A percentile compares a stretch with the other conserved stretches of the same genome.
Conservation (phyloP, 306 rosid genomes). For the Potentilla sterilis region DNA sequence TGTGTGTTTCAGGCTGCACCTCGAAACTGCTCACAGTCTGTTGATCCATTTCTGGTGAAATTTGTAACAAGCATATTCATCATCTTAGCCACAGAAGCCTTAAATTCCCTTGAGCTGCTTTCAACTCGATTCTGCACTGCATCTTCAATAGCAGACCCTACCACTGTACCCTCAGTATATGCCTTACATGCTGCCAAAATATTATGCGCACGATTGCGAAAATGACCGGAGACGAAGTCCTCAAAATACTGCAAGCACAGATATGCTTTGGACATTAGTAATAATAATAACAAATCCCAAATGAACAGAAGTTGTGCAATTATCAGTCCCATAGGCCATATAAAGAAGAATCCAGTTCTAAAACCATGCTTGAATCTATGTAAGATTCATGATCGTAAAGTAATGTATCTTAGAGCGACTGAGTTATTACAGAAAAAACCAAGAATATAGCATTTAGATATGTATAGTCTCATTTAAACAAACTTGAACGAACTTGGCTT, state of each 20-base stretch:
- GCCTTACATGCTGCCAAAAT: conserved; percentile 62
- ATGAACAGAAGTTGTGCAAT: neutral
- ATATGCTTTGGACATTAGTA: neutral
- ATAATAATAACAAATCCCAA: neutral
- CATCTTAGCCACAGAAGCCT: conserved; percentile 45
- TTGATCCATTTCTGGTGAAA: conserved; percentile 66
- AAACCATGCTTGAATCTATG: neutral
- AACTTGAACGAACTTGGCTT: neutral
- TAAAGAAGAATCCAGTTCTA: neutral
- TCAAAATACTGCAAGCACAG: conserved; percentile 64
- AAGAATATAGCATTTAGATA: neutral
- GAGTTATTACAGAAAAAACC: neutral
- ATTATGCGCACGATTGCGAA: conserved; percentile 38
- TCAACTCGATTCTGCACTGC: conserved; percentile 1
- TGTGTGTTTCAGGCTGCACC: conserved; percentile 22
- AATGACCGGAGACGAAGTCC: conserved; percentile 60
- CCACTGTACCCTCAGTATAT: conserved; percentile 54
- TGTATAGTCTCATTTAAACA: no score
- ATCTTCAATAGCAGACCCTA: conserved; percentile 43
- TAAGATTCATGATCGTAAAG: neutral
- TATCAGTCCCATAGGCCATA: neutral
- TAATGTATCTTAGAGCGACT: neutral
- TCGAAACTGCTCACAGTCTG: conserved; percentile 53
- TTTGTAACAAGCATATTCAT: conserved; percentile 53
- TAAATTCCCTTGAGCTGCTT: conserved; percentile 37